Evolutionary conservation across 2,329 filamentous ascomycete genomes (phyloP), one percentile per base, ranked within the genome.

Genomic region (Trichophyton verrucosum): DNA sequence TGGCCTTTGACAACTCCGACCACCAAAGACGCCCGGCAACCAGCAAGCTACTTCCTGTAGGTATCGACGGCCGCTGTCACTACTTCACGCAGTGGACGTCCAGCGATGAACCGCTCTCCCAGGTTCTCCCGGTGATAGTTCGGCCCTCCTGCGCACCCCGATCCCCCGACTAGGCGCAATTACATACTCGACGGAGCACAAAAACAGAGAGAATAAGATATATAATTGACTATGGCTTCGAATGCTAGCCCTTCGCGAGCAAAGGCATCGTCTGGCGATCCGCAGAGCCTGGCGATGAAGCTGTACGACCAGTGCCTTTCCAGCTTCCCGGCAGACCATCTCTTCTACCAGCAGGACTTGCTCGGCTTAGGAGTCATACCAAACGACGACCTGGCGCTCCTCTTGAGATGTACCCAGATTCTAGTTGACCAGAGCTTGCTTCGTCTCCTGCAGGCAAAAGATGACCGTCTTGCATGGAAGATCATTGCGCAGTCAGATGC

Each of bases 331-430:
- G 61, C 71, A 30, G 76, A 77, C 60, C 73, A 76, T 63, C 68
- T 77, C 44, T 77, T 79, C 66, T 75, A 74, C 58, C 77, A 79
- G 64, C 69, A 77, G 44, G 77, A 79, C 63, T 69, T 80, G 1
- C 64, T 78, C 36, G 67, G 68, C 22, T 66, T 78, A 59, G 71
- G 70, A 30, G 66, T 80, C 36, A 72, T 79, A 47, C 75, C 76
- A 2, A 74, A 76, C 38, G 71, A 73, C 62, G 75, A 77, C 58
- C 62, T 78, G 15, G 62, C 69, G 13, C 67, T 77, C 40, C 71
- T 80, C 46, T 68, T 78, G 58, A 68, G 74, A 66, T 77, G 75
- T 64, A 73, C 75, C 30, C 75, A 78, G 64, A 68, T 71, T 49
- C 72, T 80, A 20, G 74, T 78, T 46, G 71, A 77, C 61, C 73